Base-by-base conservation (phyloP, 1,284 basidiomycete species). In the Trichosporon ovoides region DNA sequence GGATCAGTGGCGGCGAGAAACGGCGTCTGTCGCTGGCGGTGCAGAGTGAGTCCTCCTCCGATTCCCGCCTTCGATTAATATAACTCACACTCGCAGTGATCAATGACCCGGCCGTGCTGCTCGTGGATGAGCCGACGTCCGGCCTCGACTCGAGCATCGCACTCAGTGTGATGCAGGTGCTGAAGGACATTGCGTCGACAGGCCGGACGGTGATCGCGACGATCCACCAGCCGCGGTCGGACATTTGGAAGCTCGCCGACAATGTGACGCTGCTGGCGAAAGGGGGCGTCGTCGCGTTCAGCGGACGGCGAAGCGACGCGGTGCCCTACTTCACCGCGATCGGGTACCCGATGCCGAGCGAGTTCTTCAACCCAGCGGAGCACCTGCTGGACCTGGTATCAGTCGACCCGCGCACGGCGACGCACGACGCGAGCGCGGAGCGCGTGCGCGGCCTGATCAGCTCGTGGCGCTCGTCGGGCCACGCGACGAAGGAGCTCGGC, bases 1-100 rank as follows among this genome's bases (percentile, higher is more conserved):
- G 82, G 2, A 83, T 83, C 36, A 79, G 77, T 10, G 82, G 82
- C 3, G 82, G 82, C 24, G 82, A 83, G 68, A 83, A 83, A 68
- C 66, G 82, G 2, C 71, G 82, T 35, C 68, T 83, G n/a, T 80
- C 79, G 35, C 69, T 83, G 18, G 82, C 81, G 1, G 79, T 83
- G 1, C 79, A 83, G 65, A 78, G 77, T 72, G 28, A 16, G 38
- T n/a, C 7, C 53, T 38, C 37, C 20, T 14, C n/a, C n/a, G n/a
- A n/a, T 46, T 28, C 7, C 24, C 14, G 9, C 28, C 3, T 9
- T n/a, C n/a, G n/a, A n/a, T n/a, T n/a, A n/a, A 24, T 57, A 24
- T 36, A 24, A 33, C 36, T 57, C 24, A 55, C 38, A n/a, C 14
- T 31, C 6, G 37, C 55, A 74, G 71, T 73, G 73, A 78, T 78